Conservation (phyloP, 2,329 filamentous ascomycete genomes). For the Tolypocladium pustulatum region DNA sequence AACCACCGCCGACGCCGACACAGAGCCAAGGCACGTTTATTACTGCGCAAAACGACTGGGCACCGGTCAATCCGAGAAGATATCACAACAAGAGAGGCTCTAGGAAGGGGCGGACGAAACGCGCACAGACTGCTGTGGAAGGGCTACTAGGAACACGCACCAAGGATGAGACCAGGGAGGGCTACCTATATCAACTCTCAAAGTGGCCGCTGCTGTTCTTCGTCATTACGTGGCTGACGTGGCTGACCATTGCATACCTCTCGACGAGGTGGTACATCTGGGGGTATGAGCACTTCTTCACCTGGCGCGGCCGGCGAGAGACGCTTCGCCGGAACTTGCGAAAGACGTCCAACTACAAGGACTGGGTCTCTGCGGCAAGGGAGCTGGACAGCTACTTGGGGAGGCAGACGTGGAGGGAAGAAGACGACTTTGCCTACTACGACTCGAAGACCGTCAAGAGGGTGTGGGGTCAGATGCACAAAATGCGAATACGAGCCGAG, state of each 20-base stretch:
- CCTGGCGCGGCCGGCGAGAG: conserved; percentile 76
- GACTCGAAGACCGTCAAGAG: conserved; percentile 73
- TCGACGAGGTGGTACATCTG: conserved; percentile 82
- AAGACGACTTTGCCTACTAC: conserved; percentile 74
- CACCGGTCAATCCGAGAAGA: conserved; percentile 69
- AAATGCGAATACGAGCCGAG: conserved; percentile 50
- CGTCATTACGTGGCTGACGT: conserved; percentile 70
- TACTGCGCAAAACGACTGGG: conserved; percentile 91
- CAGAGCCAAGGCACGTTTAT: conserved; percentile 50
- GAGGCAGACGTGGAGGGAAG: conserved; percentile 69
- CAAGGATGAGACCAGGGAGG: conserved; percentile 89
- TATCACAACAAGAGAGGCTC: conserved; percentile 26
- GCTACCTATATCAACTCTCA: conserved; percentile 75
- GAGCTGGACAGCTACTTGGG: conserved; percentile 73
- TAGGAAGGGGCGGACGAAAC: conserved; percentile 20
- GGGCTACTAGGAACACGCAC: conserved; percentile 45
- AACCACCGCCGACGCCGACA: conserved; percentile 9
- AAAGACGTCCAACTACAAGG: conserved; percentile 61
- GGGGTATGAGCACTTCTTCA: conserved; percentile 81
- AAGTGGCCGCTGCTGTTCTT: conserved; percentile 86
- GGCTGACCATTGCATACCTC: conserved; percentile 63
- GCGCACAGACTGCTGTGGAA: conserved; percentile 26
- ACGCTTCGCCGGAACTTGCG: conserved; percentile 61
- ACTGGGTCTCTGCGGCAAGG: conserved; percentile 74
- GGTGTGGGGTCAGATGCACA: conserved; percentile 66